A percentile compares a stretch with the other conserved stretches of the same genome.
These are phyloP conservation scores for Phytophthora syringae DNA, from an alignment of 352 stramenopile species.

Conservation along the genomic window DNA sequence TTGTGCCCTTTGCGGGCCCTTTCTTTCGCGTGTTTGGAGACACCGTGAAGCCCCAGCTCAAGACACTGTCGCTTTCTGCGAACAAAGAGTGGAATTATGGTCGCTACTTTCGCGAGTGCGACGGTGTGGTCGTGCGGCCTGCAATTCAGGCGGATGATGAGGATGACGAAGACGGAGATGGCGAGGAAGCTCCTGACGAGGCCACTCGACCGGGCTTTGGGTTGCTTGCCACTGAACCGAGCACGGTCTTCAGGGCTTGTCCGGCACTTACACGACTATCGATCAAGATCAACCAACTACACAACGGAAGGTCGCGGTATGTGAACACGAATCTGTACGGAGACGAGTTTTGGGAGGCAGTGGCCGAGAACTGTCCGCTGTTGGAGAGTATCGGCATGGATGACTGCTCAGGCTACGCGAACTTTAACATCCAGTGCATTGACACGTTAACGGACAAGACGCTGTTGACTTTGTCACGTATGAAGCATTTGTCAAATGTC, in stretches of 20 bases:
- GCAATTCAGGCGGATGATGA: background rate
- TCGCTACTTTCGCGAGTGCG: slow-evolving; percentile 1
- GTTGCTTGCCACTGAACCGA: background rate
- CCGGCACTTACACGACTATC: background rate
- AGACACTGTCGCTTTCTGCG: background rate
- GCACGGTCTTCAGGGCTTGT: background rate
- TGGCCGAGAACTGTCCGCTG: background rate
- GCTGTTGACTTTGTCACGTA: background rate
- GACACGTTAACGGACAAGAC: background rate
- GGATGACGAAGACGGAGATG: background rate
- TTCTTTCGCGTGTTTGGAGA: slow-evolving; percentile 16
- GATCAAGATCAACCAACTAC: slow-evolving; percentile 1
- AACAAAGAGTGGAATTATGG: slow-evolving; percentile 1
- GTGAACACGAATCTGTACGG: slow-evolving; percentile 8
- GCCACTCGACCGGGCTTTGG: slow-evolving; percentile 1
- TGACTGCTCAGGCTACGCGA: background rate
- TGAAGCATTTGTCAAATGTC: background rate
- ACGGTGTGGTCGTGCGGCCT: background rate
- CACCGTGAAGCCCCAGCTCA: background rate
- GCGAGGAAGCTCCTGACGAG: background rate
- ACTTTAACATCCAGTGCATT: background rate
- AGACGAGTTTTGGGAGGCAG: slow-evolving; percentile 9
- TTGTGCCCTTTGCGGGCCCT: slow-evolving; percentile 5
- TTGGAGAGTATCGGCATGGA: slow-evolving; percentile 5
- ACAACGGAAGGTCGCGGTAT: background rate